Percentiles rank a stretch among this genome's conserved stretches.
Evolutionary conservation across 176 grass and related monocot genomes (phyloP).

Genomic region (Eleusine coracana): DNA sequence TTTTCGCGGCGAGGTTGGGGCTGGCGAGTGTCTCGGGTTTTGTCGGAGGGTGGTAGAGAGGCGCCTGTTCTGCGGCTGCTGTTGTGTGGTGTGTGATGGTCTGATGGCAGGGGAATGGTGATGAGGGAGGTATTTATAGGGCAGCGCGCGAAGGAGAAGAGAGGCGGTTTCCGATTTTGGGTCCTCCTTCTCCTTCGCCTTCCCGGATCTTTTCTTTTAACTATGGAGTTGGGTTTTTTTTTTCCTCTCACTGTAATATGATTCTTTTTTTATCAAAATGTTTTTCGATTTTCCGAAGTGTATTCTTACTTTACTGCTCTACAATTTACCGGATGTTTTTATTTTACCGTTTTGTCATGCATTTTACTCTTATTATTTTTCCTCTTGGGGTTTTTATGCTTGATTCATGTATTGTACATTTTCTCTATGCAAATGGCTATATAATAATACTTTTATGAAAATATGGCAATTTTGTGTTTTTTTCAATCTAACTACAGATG

Average conservation of each 20-base stretch:
- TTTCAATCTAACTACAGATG: too few species aligned
- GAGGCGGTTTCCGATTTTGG: constrained; percentile 14
- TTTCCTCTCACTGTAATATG: neutral
- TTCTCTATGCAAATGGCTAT: too few species aligned
- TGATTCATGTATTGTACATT: too few species aligned
- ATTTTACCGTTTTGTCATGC: too few species aligned
- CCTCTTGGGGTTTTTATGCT: too few species aligned
- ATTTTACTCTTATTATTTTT: too few species aligned
- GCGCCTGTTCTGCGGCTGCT: neutral
- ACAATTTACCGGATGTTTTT: too few species aligned
- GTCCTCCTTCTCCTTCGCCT: neutral
- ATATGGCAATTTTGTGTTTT: too few species aligned
- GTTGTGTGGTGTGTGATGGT: neutral
- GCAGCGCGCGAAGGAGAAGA: constrained; percentile 23
- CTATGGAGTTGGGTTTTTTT: neutral
- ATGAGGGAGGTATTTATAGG: constrained; percentile 48
- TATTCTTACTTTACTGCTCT: too few species aligned
- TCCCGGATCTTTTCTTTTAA: constrained; percentile 21
- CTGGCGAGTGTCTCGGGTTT: neutral
- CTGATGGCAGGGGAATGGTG: neutral
- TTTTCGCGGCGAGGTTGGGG: constrained; percentile 12
- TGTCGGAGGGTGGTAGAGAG: neutral
- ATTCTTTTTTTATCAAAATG: neutral
- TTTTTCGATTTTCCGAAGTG: neutral
- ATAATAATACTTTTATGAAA: too few species aligned